Base-by-base conservation (phyloP, 805 yeast species). In the Sugiyamaella lignohabitans region DNA sequence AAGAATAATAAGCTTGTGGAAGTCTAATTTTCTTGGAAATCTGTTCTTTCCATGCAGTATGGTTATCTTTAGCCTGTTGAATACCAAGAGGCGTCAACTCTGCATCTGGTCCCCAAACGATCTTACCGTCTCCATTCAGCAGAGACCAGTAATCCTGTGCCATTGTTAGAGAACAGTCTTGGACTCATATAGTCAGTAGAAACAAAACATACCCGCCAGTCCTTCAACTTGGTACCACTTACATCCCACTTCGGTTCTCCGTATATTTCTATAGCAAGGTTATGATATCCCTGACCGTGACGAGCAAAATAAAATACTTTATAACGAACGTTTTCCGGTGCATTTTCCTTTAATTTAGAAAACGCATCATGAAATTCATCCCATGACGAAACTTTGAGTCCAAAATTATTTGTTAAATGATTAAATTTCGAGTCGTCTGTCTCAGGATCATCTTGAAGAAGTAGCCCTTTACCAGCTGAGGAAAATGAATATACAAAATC, bases 241-340 rank as follows among this genome's bases (percentile, higher is more conserved):
- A 44, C 47, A 50, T 73, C 68, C 79, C 78, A 74, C 16, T 56
- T 66, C 29, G 63, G 57, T 34, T 70, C 64, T 11, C 78, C 79
- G 53, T 74, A 74, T 45, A 61, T 64, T 16, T 64, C 45, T 53
- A 72, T 72, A 29, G 75, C 77, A 43, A 66, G 56, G 54, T 75
- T 76, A 55, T 76, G 80, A 56, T 56, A 74, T 1, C 79, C 80
- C 53, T 75, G 76, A 4, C 79, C 79, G 49, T 75, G 80, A 46
- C 80, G 66, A 3, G 75, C 78, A 32, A 74, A 61, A 48, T 69
- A 69, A 30, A 76, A 58, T 6, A 76, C 54, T 58, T 75, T 75
- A 59, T 74, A 75, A 14, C 50, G 41, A n/a, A 55, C 38, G 27
- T 52, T 66, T 1, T 38, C 38, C 2, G 53, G 55, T 21, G 67